These are phyloP conservation scores for barrel medic (Medicago truncatula) DNA, from an alignment of 306 rosid genomes.

Conservation along the genomic window MtrunA17r5.0-ANR NC_053046.1:9974501-9975000, in stretches of 20 bases:
- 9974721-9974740: not conserved
- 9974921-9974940: slow-evolving; percentile 11
- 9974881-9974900: slow-evolving; percentile 84
- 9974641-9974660: not conserved
- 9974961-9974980: not conserved
- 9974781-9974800: not conserved
- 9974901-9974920: slow-evolving; percentile 40
- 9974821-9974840: slow-evolving; percentile 92
- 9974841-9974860: slow-evolving; percentile 93
- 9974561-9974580: too few relatives aligned
- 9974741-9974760: not conserved
- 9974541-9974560: not conserved
- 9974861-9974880: slow-evolving; percentile 92
- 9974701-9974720: not conserved
- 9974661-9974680: not conserved
- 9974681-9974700: not conserved
- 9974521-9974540: not conserved
- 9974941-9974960: not conserved
- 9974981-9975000: not conserved
- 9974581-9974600: not conserved
- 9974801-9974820: not conserved
- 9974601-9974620: not conserved
- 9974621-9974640: not conserved
- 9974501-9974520: not conserved
- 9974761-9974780: not conserved